These are phyloP conservation scores for Pholiota microspora DNA, from an alignment of 768 basidiomycete species.

Conservation along the genomic window DNA sequence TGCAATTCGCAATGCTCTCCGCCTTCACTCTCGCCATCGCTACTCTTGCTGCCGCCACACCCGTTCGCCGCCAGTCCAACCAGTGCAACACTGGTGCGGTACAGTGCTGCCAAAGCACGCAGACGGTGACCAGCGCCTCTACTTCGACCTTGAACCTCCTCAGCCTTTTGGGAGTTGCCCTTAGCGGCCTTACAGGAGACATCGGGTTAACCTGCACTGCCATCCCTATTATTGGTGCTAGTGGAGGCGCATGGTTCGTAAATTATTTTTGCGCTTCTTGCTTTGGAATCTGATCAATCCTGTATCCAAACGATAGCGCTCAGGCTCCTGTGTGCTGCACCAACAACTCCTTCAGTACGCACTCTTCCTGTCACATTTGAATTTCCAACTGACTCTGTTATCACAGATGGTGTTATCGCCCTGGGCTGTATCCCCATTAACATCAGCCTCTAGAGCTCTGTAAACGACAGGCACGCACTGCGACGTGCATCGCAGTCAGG, in stretches of 20 bases:
- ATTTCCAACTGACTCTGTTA: neutral
- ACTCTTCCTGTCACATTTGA: neutral
- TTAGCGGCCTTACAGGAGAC: constrained; percentile 5
- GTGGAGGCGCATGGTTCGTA: constrained; percentile 14
- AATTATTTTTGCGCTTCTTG: no score
- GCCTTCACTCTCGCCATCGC: constrained; percentile 7
- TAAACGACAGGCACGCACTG: no score
- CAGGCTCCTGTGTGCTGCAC: constrained; percentile 19
- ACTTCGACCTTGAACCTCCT: neutral
- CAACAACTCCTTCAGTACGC: constrained; percentile 17
- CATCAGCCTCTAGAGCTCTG: constrained; percentile 8
- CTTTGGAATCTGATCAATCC: neutral
- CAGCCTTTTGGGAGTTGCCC: constrained; percentile 13
- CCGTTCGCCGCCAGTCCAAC: neutral
- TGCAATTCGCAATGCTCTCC: constrained; percentile 13
- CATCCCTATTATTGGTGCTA: constrained; percentile 13
- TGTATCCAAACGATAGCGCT: constrained; percentile 5
- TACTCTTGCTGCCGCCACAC: constrained; percentile 13
- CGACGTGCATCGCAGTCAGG: no score
- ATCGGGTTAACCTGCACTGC: constrained; percentile 17
- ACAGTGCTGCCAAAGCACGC: constrained; percentile 10
- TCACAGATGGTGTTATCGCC: constrained; percentile 11
- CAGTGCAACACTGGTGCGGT: constrained; percentile 8
- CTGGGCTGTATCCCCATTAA: constrained; percentile 16
- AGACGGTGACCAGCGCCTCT: neutral